Conservation (phyloP, 208 protist genomes). For the Angomonas ambiguus region DNA sequence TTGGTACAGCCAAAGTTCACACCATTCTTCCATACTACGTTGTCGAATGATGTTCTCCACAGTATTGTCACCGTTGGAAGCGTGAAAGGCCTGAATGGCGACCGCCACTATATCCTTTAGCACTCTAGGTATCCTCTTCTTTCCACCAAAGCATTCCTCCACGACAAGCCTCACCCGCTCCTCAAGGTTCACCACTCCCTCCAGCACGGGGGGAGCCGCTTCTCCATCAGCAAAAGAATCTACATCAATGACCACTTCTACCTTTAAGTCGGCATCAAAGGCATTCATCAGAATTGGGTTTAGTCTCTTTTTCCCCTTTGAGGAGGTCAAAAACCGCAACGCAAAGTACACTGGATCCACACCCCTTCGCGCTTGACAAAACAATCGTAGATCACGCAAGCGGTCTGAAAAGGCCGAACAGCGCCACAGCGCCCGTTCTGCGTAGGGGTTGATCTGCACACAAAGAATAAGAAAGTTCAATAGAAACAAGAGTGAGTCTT, state of each 20-base stretch:
- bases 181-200: not conserved
- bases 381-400: conserved; percentile 20
- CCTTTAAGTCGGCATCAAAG: conserved; percentile 26
- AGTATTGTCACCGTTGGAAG: not conserved
- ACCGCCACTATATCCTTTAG: not conserved
- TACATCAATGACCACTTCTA: conserved; percentile 32
- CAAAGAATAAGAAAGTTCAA: conserved; percentile 30
- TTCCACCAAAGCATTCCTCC: not conserved
- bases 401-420: conserved; percentile 5
- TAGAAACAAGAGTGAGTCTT: conserved; percentile 49
- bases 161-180: not conserved
- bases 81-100: not conserved
- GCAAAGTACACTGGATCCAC: conserved; percentile 46
- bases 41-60: conserved; percentile 14
- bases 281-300: conserved; percentile 29
- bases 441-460: conserved; percentile 21
- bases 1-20: not conserved
- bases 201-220: conserved; percentile 14
- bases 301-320: conserved; percentile 37
- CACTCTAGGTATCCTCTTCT: not conserved
- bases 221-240: conserved; percentile 33
- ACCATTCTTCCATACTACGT: conserved; percentile 24
- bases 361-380: conserved; percentile 27
- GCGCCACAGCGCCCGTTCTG: conserved; percentile 27
- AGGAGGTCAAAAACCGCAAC: conserved; percentile 39